Evolutionary conservation across 192 early-diverging fungal genomes (phyloP), one percentile per base, ranked within the genome.

Genomic region (Linnemannia zychae): DNA sequence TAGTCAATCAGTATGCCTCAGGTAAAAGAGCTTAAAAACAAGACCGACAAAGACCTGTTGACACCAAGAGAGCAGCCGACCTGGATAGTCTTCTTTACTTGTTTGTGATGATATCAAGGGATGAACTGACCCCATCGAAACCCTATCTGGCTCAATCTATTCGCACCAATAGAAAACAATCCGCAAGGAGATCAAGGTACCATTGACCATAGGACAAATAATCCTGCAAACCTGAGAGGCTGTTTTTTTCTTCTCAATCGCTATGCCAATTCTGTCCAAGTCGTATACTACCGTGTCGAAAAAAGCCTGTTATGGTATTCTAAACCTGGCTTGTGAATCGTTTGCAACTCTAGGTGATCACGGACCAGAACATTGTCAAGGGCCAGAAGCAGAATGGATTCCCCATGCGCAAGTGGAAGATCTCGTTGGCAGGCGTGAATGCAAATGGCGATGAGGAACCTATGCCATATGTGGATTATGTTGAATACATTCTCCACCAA

Each of bases 401-500:
- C 70, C 85, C 86, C 1, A 86, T 82, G 72, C 76, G 90, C n/a
- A 88, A 88, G 31, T 91, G 90, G 90, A 86, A 87, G 72, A 87
- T 91, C 37, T 76, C 89, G 15, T 34, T 91, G 0, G 70, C 71
- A 40, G 89, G 88, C 24, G 71, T 89, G 31, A 85, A 87, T 68
- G 77, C 86, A 0, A 80, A 79, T 65, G 86, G 53, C 85, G 86
- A 88, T 37, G 85, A 82, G 31, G 70, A 73, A 50, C 49, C 16
- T 44, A 67, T 72, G 79, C 87, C 73, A 38, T 91, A 78, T 36
- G 82, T 91, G 40, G 90, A 91, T 75, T 81, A 88, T 80, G 89
- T 91, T 20, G 89, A 88, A 44, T 91, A 91, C 65, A 85, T 87
- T 37, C 84, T 91, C 47, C 90, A 91, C 78, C 87, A 84, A 18